These are phyloP conservation scores for Trapa incisa DNA, from an alignment of 345 rosid genomes.

Conservation along the genomic window DNA sequence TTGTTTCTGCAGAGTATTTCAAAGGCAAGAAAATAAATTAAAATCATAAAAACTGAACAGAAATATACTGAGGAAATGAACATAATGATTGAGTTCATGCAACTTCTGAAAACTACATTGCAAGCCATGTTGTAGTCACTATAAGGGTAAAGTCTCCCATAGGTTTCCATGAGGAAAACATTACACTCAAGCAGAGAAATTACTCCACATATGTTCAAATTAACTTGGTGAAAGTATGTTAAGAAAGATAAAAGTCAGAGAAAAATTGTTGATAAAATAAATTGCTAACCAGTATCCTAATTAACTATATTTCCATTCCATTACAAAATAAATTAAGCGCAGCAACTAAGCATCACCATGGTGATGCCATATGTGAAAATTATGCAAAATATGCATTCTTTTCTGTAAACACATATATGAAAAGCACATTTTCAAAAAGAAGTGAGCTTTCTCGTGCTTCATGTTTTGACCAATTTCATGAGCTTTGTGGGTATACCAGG, in stretches of 20 bases:
- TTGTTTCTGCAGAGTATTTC: slow-evolving; percentile 21
- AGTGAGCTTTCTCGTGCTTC: background rate
- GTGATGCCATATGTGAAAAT: background rate
- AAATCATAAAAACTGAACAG: slow-evolving; percentile 9
- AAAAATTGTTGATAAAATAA: background rate
- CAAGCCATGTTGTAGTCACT: background rate
- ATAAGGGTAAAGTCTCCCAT: background rate
- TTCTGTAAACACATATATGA: background rate
- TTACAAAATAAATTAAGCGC: background rate
- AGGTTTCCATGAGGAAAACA: background rate
- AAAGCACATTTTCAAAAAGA: background rate
- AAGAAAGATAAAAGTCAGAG: background rate
- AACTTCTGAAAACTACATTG: background rate
- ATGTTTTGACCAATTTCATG: background rate
- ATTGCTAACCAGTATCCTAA: background rate
- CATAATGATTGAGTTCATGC: background rate
- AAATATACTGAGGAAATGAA: background rate
- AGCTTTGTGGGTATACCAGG: background rate
- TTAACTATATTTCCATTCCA: background rate
- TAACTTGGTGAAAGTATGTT: background rate
- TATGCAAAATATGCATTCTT: background rate
- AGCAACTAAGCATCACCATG: background rate
- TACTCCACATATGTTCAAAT: background rate
- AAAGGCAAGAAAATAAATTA: slow-evolving; percentile 8
- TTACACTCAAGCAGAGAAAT: background rate